Evolutionary conservation across 768 basidiomycete species (phyloP), one percentile per base, ranked within the genome.

Genomic region (Exsudoporus frostii): DNA sequence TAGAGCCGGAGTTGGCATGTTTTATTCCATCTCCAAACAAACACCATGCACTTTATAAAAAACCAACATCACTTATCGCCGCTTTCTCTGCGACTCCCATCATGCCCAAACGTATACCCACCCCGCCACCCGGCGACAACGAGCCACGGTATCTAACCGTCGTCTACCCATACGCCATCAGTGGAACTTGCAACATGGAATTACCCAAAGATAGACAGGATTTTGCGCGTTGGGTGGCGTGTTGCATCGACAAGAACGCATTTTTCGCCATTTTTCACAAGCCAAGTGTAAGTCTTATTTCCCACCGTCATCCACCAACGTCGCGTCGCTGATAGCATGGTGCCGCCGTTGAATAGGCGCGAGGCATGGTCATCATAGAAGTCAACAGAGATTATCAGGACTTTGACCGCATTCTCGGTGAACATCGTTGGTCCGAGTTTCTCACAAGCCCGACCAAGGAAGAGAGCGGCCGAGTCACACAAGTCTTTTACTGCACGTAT

Each of bases 81-180:
- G 22, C 57, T 29, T 13, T 36, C 45, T 41, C 27, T 10, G 10
- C 46, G 9, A 55, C 38, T 1, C 42, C 55, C 52, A 63, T 34
- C 59, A 65, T 78, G 78, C 72, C 73, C 1, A 76, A 77, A 58
- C 76, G 78, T 14, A 49, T 65, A 5, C 52, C 61, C 37, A 77
- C 78, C 4, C 78, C 76, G 1, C 74, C 74, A 9, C 75, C 75
- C 10, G 60, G 59, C 7, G 71, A 76, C 32, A 77, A 79, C 32
- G 79, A 76, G 45, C 76, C 77, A 0, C 62, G 67, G 34, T 79
- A 75, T 54, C 62, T 79, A 7, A 72, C 74, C n/a, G 72, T 79
- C 57, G 72, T 75, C 1, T 54, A 73, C 36, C 79, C 78, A 0
- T 79, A 76, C 51, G 77, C 77, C 0, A 63, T 61, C 50, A 59